Percentiles rank a stretch among this genome's conserved stretches.
These are phyloP conservation scores for Przewalskia tangutica DNA, from an alignment of 257 asterid species.

Conservation along the genomic window DNA sequence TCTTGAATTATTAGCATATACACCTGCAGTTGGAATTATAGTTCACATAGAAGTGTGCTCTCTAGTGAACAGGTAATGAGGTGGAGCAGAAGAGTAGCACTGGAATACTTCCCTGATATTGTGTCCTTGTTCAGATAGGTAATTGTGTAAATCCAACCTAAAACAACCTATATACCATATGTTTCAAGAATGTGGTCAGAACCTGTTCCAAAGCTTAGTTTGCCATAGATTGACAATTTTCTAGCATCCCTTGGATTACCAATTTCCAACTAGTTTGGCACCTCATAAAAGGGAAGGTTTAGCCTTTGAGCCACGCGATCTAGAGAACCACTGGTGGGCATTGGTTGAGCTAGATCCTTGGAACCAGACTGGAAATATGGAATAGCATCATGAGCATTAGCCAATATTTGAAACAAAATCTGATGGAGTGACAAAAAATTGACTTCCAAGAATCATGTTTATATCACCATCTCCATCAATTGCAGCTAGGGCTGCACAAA, in stretches of 20 bases:
- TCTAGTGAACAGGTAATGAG: background rate
- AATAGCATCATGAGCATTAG: constrained; percentile 58
- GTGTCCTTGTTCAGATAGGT: constrained; percentile 67
- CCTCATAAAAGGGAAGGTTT: constrained; percentile 79
- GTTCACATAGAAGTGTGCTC: background rate
- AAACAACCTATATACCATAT: constrained; percentile 93
- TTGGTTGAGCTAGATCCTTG: constrained; percentile 91
- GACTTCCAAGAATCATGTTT: constrained; percentile 84
- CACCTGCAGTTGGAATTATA: background rate
- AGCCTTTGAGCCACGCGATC: constrained; percentile 75
- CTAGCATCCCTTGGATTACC: constrained; percentile 82
- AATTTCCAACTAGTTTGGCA: constrained; percentile 96
- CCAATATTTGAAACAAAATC: constrained; percentile 93
- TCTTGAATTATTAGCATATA: background rate
- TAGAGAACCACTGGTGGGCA: constrained; percentile 89
- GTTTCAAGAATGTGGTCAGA: constrained; percentile 93
- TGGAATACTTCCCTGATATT: constrained; percentile 55
- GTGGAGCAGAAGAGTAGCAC: background rate
- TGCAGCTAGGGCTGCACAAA: too few species aligned
- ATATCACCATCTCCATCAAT: constrained; percentile 97
- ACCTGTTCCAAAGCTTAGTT: constrained; percentile 95
- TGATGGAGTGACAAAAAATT: constrained; percentile 83
- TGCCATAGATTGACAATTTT: constrained; percentile 80
- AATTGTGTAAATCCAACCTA: constrained; percentile 77
- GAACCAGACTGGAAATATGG: constrained; percentile 71